Percentiles rank a stretch among this genome's conserved stretches.
Evolutionary conservation across 2,329 filamentous ascomycete species (phyloP).

Genomic region (Diaporthe sp.): DNA sequence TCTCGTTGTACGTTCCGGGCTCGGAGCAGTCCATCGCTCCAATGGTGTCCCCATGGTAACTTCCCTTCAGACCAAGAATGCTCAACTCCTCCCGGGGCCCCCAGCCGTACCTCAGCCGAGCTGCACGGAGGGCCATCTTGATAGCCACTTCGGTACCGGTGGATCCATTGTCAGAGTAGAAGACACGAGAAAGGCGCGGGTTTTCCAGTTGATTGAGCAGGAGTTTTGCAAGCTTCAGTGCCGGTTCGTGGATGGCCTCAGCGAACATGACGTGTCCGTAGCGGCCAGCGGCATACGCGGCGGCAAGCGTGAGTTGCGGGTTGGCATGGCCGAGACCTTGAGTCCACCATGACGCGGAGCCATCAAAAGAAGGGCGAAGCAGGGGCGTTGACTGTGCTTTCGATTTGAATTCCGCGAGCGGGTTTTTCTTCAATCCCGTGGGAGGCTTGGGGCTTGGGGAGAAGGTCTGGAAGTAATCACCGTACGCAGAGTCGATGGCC

Average conservation of each 20-base stretch:
- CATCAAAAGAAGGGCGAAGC: constrained; percentile 80
- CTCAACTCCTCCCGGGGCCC: constrained; percentile 69
- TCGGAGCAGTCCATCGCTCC: constrained; percentile 90
- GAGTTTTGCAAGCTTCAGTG: constrained; percentile 75
- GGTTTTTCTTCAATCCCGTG: not conserved
- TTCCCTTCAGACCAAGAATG: constrained; percentile 82
- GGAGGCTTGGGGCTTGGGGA: not conserved
- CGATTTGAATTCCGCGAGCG: constrained; percentile 24
- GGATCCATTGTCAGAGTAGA: constrained; percentile 88
- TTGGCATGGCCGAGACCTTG: constrained; percentile 88
- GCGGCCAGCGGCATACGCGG: constrained; percentile 84
- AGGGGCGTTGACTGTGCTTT: constrained; percentile 47
- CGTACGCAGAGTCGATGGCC: constrained; percentile 84
- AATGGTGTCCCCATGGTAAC: constrained; percentile 90
- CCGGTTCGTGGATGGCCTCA: constrained; percentile 83
- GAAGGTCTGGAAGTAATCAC: constrained; percentile 80
- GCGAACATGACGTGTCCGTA: constrained; percentile 94
- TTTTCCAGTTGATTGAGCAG: constrained; percentile 74
- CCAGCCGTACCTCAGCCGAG: constrained; percentile 77
- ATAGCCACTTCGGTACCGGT: constrained; percentile 87
- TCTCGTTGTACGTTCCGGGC: constrained; percentile 82
- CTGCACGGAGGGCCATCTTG: constrained; percentile 85
- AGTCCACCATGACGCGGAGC: constrained; percentile 92
- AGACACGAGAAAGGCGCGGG: constrained; percentile 77
- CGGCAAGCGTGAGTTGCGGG: constrained; percentile 77